Conservation (phyloP, 805 yeast genomes). For the Starmerella khaoyaiensis region DNA sequence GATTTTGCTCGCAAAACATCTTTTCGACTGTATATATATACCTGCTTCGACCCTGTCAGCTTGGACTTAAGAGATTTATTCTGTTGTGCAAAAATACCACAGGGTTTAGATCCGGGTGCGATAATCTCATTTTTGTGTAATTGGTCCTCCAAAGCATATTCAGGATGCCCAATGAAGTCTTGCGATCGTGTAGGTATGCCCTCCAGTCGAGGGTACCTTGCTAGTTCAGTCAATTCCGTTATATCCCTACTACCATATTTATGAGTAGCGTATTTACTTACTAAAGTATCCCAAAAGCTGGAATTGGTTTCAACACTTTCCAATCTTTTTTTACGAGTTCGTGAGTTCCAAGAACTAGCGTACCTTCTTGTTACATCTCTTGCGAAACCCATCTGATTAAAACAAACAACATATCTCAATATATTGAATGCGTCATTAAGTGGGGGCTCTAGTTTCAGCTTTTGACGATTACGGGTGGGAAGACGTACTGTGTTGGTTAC, state of each 20-base stretch:
- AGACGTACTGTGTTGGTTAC: slow-evolving; percentile 48
- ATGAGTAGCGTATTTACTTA: slow-evolving; percentile 26
- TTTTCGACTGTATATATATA: slow-evolving; percentile 43
- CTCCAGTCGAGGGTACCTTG: slow-evolving; percentile 51
- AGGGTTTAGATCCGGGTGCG: slow-evolving; percentile 44
- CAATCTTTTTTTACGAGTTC: slow-evolving; percentile 60
- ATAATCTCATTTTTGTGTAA: slow-evolving; percentile 60
- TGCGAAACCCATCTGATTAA: slow-evolving; percentile 48
- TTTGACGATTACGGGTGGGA: slow-evolving; percentile 32
- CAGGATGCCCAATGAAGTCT: slow-evolving; percentile 79
- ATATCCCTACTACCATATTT: slow-evolving; percentile 26
- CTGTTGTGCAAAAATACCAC: slow-evolving; percentile 56
- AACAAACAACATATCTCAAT: slow-evolving; percentile 66
- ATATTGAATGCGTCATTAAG: slow-evolving; percentile 42
- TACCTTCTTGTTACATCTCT: slow-evolving; percentile 81
- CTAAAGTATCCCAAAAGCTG: slow-evolving; percentile 38
- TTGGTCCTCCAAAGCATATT: slow-evolving; percentile 68
- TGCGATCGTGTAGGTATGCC: slow-evolving; percentile 77
- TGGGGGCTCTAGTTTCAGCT: slow-evolving; percentile 65
- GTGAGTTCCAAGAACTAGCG: slow-evolving; percentile 55
- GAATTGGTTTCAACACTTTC: slow-evolving; percentile 37
- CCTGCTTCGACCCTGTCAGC: slow-evolving; percentile 22
- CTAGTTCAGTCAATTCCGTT: slow-evolving; percentile 47
- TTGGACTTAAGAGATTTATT: slow-evolving; percentile 19
- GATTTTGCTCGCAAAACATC: slow-evolving; percentile 54